phyloP scores from a whole-genome alignment of 2,329 filamentous ascomycete genomes.

The Ustilaginoidea virens region DNA sequence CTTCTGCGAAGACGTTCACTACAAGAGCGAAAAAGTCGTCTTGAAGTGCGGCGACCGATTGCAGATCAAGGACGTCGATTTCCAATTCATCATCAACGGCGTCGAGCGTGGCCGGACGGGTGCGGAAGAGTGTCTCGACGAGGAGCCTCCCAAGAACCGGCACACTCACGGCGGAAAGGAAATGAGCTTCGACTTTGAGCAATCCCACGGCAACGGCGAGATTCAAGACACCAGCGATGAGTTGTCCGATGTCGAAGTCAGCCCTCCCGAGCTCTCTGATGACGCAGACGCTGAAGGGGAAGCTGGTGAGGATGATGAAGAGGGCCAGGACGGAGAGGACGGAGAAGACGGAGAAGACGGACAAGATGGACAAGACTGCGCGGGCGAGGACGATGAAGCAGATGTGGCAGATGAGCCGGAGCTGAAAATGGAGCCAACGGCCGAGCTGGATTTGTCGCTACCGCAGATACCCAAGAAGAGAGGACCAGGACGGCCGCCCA shows the following conservation, averaged over 20 bases:
- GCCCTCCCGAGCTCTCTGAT: slow-evolving; percentile 24
- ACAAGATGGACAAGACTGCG: slow-evolving; percentile 9
- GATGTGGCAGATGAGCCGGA: slow-evolving; percentile 7
- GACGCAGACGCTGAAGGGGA: slow-evolving; percentile 17
- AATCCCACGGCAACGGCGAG: slow-evolving; percentile 40
- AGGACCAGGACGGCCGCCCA: slow-evolving; percentile 66
- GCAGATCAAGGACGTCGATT: slow-evolving; percentile 55
- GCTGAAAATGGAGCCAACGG: slow-evolving; percentile 14
- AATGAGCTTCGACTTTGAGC: slow-evolving; percentile 62
- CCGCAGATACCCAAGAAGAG: slow-evolving; percentile 46
- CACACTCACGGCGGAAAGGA: slow-evolving; percentile 45
- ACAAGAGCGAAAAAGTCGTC: slow-evolving; percentile 37
- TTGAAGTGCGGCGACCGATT: slow-evolving; percentile 51
- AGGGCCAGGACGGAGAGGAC: slow-evolving; percentile 5
- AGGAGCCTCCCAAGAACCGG: slow-evolving; percentile 30
- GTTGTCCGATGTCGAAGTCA: slow-evolving; percentile 27
- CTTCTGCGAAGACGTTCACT: slow-evolving; percentile 46
- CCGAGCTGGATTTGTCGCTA: slow-evolving; percentile 20
- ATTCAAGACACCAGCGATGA: slow-evolving; percentile 41
- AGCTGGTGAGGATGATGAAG: slow-evolving; percentile 13
- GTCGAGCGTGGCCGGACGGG: slow-evolving; percentile 41
- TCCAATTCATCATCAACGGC: slow-evolving; percentile 54
- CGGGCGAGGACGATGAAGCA: slow-evolving; percentile 7
- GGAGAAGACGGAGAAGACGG: slow-evolving; percentile 9
- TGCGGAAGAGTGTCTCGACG: slow-evolving; percentile 38